Conservation (phyloP, 768 basidiomycete species). For the Artomyces pyxidatus region DNA sequence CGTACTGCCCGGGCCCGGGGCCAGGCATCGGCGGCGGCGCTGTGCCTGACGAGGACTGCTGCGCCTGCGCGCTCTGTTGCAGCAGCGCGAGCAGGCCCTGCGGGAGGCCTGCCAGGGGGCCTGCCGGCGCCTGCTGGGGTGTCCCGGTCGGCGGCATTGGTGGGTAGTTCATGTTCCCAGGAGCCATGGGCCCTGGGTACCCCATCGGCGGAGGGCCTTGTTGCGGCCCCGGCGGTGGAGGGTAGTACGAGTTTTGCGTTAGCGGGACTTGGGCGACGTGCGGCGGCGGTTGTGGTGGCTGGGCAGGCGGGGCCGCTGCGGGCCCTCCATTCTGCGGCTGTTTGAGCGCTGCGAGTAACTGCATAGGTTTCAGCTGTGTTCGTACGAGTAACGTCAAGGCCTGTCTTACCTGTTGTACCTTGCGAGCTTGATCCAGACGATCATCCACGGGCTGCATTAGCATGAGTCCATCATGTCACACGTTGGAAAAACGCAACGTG, state of each 20-base stretch:
- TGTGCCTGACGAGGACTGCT: conserved; percentile 16
- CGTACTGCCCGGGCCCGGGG: conserved; percentile 6
- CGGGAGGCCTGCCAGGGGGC: conserved; percentile 8
- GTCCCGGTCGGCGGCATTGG: conserved; percentile 9
- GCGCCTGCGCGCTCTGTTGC: conserved; percentile 6
- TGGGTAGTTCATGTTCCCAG: conserved; percentile 12
- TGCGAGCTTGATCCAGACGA: conserved; percentile 80
- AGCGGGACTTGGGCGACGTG: conserved; percentile 20
- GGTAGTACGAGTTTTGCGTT: conserved; percentile 34
- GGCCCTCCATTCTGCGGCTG: conserved; percentile 44
- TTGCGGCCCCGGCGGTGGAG: conserved; percentile 25
- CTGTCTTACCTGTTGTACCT: conserved; percentile 60
- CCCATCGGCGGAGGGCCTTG: conserved; percentile 21
- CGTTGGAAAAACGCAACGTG: not conserved
- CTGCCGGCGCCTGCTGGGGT: conserved; percentile 9
- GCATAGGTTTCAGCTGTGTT: conserved; percentile 1
- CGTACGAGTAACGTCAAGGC: not conserved
- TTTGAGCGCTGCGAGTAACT: conserved; percentile 73
- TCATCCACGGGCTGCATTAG: conserved; percentile 65
- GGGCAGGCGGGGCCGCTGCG: conserved; percentile 28
- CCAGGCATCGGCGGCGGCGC: conserved; percentile 12
- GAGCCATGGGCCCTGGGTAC: conserved; percentile 4
- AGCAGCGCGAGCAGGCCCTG: conserved; percentile 14
- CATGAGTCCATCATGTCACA: conserved; percentile 5
- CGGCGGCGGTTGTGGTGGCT: conserved; percentile 18